Conservation (phyloP, 768 basidiomycete species). For the Rhodotorula babjevae region DNA sequence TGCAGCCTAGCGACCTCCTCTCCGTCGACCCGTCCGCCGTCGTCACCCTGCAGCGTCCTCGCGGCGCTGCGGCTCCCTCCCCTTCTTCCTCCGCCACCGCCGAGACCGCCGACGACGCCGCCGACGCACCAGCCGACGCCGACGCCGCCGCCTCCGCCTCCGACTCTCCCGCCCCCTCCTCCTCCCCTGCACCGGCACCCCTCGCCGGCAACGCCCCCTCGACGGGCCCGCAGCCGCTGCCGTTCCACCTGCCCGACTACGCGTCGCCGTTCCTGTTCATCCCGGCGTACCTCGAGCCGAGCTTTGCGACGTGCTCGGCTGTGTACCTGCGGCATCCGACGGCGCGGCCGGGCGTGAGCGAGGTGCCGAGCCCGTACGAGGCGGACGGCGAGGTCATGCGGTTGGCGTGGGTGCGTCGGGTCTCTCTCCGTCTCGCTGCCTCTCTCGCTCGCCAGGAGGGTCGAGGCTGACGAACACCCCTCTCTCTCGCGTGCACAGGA, state of each 20-base stretch:
- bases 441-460: neutral
- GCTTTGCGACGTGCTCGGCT: conserved; percentile 80
- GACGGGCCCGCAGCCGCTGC: conserved; percentile 41
- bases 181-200: neutral
- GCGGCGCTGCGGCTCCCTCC: neutral
- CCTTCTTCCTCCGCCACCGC: conserved; percentile 1
- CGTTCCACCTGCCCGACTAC: conserved; percentile 79
- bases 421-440: neutral
- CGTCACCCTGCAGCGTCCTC: conserved; percentile 44
- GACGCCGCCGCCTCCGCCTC: conserved; percentile 14
- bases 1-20: conserved; percentile 91
- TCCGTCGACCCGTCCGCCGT: conserved; percentile 78
- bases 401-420: conserved; percentile 67
- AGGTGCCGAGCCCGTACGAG: conserved; percentile 91
- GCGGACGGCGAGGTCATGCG: conserved; percentile 90
- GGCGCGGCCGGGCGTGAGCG: conserved; percentile 89
- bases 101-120: neutral
- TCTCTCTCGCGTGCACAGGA: conserved; percentile 20
- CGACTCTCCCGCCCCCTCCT: neutral
- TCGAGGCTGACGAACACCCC: too few relatives aligned
- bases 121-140: neutral
- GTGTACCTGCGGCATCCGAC: conserved; percentile 94
- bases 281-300: conserved; percentile 81
- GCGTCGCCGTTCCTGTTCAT: conserved; percentile 89
- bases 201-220: neutral